A percentile compares a stretch with the other conserved stretches of the same genome.
Conservation (phyloP, 495 filamentous ascomycete genomes). For the Xylaria castorea region DNA sequence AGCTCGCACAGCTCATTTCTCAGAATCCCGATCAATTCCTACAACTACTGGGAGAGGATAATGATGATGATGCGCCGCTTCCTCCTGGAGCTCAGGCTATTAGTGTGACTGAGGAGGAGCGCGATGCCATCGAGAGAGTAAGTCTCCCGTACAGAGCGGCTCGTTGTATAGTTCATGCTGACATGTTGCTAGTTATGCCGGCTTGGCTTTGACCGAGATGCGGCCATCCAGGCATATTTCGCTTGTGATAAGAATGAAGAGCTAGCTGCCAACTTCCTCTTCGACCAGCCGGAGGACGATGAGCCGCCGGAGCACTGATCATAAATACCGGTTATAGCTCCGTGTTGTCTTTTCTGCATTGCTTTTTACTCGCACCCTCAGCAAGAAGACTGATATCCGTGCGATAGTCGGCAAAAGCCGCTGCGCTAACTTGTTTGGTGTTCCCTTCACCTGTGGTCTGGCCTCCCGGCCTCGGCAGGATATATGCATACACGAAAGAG, state of each 20-base stretch:
- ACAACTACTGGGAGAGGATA: slow-evolving; percentile 82
- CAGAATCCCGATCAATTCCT: slow-evolving; percentile 93
- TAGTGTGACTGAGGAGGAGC: slow-evolving; percentile 91
- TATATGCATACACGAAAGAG: slow-evolving; percentile 17
- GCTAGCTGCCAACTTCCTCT: slow-evolving; percentile 94
- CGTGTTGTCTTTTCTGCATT: slow-evolving; percentile 10
- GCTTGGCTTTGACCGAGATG: slow-evolving; percentile 89
- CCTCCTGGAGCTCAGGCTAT: slow-evolving; percentile 91
- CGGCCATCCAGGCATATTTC: slow-evolving; percentile 98
- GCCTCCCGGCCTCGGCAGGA: slow-evolving; percentile 12
- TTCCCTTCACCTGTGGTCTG: slow-evolving; percentile 6
- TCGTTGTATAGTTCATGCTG: slow-evolving; percentile 37
- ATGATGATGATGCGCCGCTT: slow-evolving; percentile 73
- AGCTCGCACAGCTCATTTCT: slow-evolving; percentile 88
- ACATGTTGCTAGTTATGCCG: slow-evolving; percentile 72
- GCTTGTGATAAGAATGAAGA: slow-evolving; percentile 99
- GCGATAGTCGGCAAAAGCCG: slow-evolving; percentile 15
- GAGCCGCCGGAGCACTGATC: slow-evolving; percentile 53
- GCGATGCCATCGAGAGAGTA: slow-evolving; percentile 95
- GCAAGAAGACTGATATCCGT: slow-evolving; percentile 22
- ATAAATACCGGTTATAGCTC: not conserved
- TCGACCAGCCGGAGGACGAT: slow-evolving; percentile 93
- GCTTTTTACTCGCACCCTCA: slow-evolving; percentile 23
- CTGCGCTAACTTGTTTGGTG: not conserved
- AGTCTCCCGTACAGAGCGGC: slow-evolving; percentile 43